Conservation (phyloP, 164 flowering plant genomes). For the Umbilicus rupestris region DNA sequence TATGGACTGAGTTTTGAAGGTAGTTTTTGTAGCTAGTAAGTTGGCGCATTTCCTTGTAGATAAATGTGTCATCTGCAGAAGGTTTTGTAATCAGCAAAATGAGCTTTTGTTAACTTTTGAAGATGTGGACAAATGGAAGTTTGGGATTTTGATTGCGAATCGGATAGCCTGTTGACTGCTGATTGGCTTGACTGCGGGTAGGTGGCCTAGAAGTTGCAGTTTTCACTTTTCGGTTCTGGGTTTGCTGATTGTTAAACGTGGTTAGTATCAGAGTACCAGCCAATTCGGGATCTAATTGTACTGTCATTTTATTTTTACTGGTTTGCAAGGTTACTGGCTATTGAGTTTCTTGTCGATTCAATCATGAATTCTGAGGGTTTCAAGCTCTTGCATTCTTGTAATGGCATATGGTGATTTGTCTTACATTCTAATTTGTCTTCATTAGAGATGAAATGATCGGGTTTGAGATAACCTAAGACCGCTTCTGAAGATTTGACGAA, state of each 20-base stretch:
- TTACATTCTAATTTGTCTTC: not conserved
- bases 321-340: not conserved
- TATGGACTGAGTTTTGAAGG: not conserved
- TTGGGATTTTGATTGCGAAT: not conserved
- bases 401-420: not conserved
- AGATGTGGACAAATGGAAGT: not conserved
- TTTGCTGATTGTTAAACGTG: not conserved
- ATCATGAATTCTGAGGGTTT: not conserved
- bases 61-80: not conserved
- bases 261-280: not conserved
- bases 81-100: not conserved
- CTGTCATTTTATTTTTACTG: not conserved
- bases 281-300: not conserved
- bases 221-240: not conserved
- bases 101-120: not conserved
- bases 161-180: not conserved
- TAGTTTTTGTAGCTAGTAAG: not conserved
- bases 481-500: not conserved
- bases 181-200: not conserved
- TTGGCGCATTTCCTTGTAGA: too few species aligned
- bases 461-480: not conserved
- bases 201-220: not conserved
- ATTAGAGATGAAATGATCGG: not conserved
- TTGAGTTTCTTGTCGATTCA: not conserved
- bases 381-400: not conserved